phyloP scores from a whole-genome alignment of 306 rosid species.

The cucumber (Cucumis sativus) region Cucumber_9930_V3 NC_026656.2:19862501-19863000 shows the following conservation, averaged over 20 bases:
- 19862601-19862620: slow-evolving; percentile 86
- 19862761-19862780: not conserved
- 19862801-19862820: slow-evolving; percentile 20
- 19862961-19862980: not conserved
- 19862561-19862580: slow-evolving; percentile 77
- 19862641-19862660: slow-evolving; percentile 47
- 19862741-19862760: slow-evolving; percentile 6
- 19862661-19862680: slow-evolving; percentile 24
- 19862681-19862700: slow-evolving; percentile 41
- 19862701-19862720: slow-evolving; percentile 38
- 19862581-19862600: slow-evolving; percentile 97
- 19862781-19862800: slow-evolving; percentile 10
- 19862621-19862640: slow-evolving; percentile 53
- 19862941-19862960: not conserved
- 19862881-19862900: not conserved
- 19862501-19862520: slow-evolving; percentile 46
- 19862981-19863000: slow-evolving; percentile 14
- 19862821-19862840: slow-evolving; percentile 65
- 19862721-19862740: slow-evolving; percentile 29
- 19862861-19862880: not conserved
- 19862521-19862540: slow-evolving; percentile 35
- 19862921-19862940: not conserved
- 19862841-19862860: slow-evolving; percentile 17
- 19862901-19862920: not conserved
- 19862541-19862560: slow-evolving; percentile 22